Evolutionary conservation across 495 filamentous ascomycete genomes (phyloP), one percentile per base, ranked within the genome.

Genomic region (Viridothelium virens): DNA sequence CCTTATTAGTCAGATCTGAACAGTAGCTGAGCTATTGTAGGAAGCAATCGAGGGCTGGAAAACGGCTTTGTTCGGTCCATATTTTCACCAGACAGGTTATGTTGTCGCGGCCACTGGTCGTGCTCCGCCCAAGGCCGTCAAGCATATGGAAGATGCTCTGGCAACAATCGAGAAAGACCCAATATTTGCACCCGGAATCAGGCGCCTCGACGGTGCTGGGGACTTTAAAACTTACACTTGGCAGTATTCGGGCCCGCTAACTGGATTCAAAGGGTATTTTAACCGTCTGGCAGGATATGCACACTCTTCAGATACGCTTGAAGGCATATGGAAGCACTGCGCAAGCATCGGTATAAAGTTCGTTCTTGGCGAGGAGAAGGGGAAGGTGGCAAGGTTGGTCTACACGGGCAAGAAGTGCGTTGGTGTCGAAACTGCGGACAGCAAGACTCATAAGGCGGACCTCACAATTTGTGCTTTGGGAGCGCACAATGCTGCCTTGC

Each of bases 31-130:
- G 70, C 14, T 68, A 68, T 65, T 63, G 68, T 65, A 82, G 78
- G 74, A 81, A 73, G 80, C 82, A 14, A 83, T 83, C 36, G 66
- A 72, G 10, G 76, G 73, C 38, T 85, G 83, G 82, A 79, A 80
- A 68, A 77, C 78, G 6, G 79, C 83, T 3, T 71, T 86, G 1
- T 86, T 79, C 75, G 71, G 76, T 66, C 75, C 75, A 1, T 86
- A 79, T 70, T 88, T 82, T 71, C 83, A 84, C 68, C 75, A 86
- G 72, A 82, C 75, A 18, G 85, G 86, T 41, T 84, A 82, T 66
- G 75, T 86, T 9, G 78, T 83, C 66, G 79, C 78, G 48, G 78
- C 78, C 31, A 82, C 81, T 4, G 73, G 74, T 16, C 73, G 72
- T 16, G 82, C 82, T 1, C 77, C 80, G 1, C 68, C 79, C 38